Conservation (phyloP, 1,284 basidiomycete species). For the Puccinia novopanici region DNA sequence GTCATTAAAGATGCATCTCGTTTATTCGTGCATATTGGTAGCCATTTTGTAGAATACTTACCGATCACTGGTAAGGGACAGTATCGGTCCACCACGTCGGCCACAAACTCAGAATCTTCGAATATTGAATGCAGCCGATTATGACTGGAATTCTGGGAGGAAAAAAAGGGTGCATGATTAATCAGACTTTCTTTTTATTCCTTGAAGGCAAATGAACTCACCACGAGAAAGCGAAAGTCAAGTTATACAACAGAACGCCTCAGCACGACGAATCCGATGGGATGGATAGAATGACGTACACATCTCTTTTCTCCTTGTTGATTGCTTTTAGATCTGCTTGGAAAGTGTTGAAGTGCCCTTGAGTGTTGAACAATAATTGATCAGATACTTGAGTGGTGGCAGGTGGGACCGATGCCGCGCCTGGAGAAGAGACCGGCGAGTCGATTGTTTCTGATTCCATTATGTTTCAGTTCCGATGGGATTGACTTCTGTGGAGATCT, state of each 20-base stretch:
- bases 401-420: background rate
- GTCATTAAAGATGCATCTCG: background rate
- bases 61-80: slow-evolving; percentile 68
- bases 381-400: background rate
- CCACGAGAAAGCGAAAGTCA: background rate
- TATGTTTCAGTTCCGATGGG: background rate
- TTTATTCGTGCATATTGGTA: background rate
- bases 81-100: slow-evolving; percentile 66
- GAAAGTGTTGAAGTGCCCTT: background rate
- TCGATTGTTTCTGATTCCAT: background rate
- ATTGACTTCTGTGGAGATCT: background rate
- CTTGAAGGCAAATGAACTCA: background rate
- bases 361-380: slow-evolving; percentile 10
- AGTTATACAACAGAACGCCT: background rate
- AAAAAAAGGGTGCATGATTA: slow-evolving; percentile 35
- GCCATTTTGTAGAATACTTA: slow-evolving; percentile 60
- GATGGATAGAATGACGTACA: background rate
- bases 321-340: slow-evolving; percentile 23
- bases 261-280: background rate
- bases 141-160: slow-evolving; percentile 66
- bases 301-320: slow-evolving; percentile 34
- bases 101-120: slow-evolving; percentile 73
- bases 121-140: slow-evolving; percentile 82
- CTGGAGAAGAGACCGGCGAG: background rate
- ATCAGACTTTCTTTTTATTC: background rate